Conservation (phyloP, 78 protist species). For the Dictyostelium purpureum region DNA sequence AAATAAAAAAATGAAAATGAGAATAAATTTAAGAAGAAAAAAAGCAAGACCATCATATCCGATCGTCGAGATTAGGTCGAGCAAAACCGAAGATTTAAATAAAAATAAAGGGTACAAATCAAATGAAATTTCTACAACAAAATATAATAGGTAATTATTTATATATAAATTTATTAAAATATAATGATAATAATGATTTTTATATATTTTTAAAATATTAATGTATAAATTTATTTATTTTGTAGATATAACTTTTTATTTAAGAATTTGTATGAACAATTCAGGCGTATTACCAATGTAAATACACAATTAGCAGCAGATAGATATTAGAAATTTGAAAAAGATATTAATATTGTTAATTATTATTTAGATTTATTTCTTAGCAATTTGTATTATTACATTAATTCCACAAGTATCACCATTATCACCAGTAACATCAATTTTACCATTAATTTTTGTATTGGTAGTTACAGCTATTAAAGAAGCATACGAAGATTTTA, state of each 20-base stretch:
- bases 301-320: no score
- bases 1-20: background rate
- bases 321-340: no score
- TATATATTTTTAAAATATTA: no score
- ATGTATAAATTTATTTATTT: no score
- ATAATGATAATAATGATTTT: no score
- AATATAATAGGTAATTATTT: constrained; percentile 3
- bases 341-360: background rate
- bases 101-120: background rate
- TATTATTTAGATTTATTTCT: constrained; percentile 75
- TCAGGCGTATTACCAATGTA: constrained; percentile 60
- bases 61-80: background rate
- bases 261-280: constrained; percentile 82
- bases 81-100: background rate
- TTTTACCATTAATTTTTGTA: constrained; percentile 86
- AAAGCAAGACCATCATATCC: constrained; percentile 49
- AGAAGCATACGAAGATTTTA: constrained; percentile 89
- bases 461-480: constrained; percentile 79
- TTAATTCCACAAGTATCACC: constrained; percentile 86
- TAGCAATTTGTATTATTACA: constrained; percentile 79
- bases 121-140: constrained; percentile 32
- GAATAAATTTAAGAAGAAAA: constrained; percentile 11
- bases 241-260: constrained; percentile 66
- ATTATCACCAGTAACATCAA: constrained; percentile 79
- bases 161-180: background rate